Evolutionary conservation across 2,329 filamentous ascomycete genomes (phyloP).

Genomic region (Fusarium burgessii): DNA sequence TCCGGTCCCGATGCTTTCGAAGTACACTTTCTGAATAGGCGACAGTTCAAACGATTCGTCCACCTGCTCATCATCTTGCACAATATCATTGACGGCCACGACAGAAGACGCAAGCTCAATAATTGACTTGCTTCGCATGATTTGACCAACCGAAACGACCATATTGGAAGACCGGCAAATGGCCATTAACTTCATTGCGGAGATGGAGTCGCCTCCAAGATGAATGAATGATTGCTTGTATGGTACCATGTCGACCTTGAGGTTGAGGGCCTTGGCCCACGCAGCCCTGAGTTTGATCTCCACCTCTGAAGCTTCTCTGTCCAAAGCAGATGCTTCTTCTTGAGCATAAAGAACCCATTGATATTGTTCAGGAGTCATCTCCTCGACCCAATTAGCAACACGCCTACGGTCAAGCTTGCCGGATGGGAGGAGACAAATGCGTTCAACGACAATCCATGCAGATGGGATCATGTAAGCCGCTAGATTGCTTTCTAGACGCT

Average conservation of each 20-base stretch:
- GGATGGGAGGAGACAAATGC: conserved; percentile 27
- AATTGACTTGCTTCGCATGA: conserved; percentile 40
- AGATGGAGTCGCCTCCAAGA: conserved; percentile 40
- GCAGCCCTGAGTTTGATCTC: conserved; percentile 26
- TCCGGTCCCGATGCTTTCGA: neutral
- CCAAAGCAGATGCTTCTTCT: conserved; percentile 14
- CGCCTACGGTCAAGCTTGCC: conserved; percentile 32
- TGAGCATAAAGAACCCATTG: conserved; percentile 12
- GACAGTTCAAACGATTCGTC: conserved; percentile 7
- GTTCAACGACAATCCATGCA: conserved; percentile 18
- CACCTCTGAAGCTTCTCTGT: conserved; percentile 9
- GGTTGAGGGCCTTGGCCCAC: conserved; percentile 25
- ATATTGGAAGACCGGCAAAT: conserved; percentile 31
- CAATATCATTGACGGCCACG: neutral
- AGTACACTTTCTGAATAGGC: conserved; percentile 33
- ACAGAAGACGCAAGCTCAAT: conserved; percentile 33
- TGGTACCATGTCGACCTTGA: conserved; percentile 10
- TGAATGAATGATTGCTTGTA: conserved; percentile 36
- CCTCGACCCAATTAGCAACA: conserved; percentile 6
- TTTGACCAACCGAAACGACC: conserved; percentile 31
- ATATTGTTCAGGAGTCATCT: conserved; percentile 16
- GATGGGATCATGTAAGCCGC: conserved; percentile 39
- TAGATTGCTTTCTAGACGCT: conserved; percentile 10
- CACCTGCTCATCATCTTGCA: conserved; percentile 5
- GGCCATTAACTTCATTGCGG: conserved; percentile 39